These are phyloP conservation scores for Craterostigma plantagineum DNA, from an alignment of 257 asterid species.

Conservation along the genomic window DNA sequence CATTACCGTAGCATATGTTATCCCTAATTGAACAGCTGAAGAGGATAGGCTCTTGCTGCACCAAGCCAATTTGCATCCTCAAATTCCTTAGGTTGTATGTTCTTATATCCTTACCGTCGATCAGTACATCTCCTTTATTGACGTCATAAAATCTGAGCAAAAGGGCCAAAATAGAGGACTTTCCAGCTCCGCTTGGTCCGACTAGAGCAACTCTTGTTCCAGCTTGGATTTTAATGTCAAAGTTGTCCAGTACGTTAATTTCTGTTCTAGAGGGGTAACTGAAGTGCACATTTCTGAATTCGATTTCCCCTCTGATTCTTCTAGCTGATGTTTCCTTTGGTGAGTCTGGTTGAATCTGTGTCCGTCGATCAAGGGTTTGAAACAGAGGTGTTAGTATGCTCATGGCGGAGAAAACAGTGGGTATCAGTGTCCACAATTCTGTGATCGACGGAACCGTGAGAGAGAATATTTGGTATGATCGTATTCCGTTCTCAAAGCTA, in stretches of 20 bases:
- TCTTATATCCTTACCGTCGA: conserved; percentile 32
- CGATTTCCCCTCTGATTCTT: conserved; percentile 37
- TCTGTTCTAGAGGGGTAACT: conserved; percentile 48
- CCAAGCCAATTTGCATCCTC: conserved; percentile 48
- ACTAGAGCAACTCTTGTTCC: conserved; percentile 56
- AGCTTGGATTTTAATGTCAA: conserved; percentile 40
- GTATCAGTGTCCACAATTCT: conserved; percentile 66
- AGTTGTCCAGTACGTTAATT: conserved; percentile 32
- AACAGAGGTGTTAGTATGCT: conserved; percentile 48
- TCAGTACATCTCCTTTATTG: conserved; percentile 29
- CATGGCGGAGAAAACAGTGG: conserved; percentile 60
- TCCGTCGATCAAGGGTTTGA: conserved; percentile 41
- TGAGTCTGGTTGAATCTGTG: conserved; percentile 47
- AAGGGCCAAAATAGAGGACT: conserved; percentile 50
- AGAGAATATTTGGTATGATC: conserved; percentile 67
- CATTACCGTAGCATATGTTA: conserved; percentile 52
- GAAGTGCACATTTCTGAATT: conserved; percentile 31
- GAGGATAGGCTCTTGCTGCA: conserved; percentile 57
- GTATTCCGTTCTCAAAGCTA: conserved; percentile 44
- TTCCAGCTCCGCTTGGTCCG: conserved; percentile 71
- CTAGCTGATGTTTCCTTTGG: conserved; percentile 13
- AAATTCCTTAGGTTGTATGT: conserved; percentile 29
- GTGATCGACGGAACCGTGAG: conserved; percentile 75
- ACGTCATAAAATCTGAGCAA: conserved; percentile 56
- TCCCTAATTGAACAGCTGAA: conserved; percentile 57